phyloP scores from a whole-genome alignment of 179 eudicot genomes.

The Spinacia oleracea region DNA sequence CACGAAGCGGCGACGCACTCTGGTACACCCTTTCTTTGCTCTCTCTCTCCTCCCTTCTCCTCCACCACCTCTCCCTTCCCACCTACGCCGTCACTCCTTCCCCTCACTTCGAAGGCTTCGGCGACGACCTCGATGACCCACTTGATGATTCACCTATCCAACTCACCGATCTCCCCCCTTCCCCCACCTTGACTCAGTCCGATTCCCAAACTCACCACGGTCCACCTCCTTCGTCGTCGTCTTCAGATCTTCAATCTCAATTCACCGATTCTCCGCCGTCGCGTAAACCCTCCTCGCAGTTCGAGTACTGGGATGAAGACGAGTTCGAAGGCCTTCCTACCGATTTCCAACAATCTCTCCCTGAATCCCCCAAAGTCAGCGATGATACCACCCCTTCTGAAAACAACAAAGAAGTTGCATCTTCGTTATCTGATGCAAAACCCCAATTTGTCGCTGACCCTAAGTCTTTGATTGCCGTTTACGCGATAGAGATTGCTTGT shows the following conservation, averaged over 20 bases:
- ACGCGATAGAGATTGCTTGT: constrained; percentile 57
- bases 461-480: constrained; percentile 23
- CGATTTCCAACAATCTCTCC: constrained; percentile 19
- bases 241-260: constrained; percentile 27
- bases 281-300: constrained; percentile 31
- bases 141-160: constrained; percentile 36
- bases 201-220: constrained; percentile 48
- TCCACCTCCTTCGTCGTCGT: constrained; percentile 16
- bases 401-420: background rate
- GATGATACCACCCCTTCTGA: constrained; percentile 27
- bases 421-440: background rate
- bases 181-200: constrained; percentile 44
- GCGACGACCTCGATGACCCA: constrained; percentile 59
- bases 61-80: constrained; percentile 39
- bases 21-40: constrained; percentile 40
- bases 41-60: constrained; percentile 39
- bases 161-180: constrained; percentile 45
- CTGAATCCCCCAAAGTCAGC: constrained; percentile 7
- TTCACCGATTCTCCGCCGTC: constrained; percentile 38
- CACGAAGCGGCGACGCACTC: constrained; percentile 18
- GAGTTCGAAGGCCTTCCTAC: constrained; percentile 85
- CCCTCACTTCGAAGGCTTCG: constrained; percentile 89
- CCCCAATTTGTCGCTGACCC: background rate
- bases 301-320: constrained; percentile 86
- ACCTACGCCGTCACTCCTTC: constrained; percentile 31